phyloP scores from a whole-genome alignment of 352 stramenopile genomes.

The Globisporangium emineosum region DNA sequence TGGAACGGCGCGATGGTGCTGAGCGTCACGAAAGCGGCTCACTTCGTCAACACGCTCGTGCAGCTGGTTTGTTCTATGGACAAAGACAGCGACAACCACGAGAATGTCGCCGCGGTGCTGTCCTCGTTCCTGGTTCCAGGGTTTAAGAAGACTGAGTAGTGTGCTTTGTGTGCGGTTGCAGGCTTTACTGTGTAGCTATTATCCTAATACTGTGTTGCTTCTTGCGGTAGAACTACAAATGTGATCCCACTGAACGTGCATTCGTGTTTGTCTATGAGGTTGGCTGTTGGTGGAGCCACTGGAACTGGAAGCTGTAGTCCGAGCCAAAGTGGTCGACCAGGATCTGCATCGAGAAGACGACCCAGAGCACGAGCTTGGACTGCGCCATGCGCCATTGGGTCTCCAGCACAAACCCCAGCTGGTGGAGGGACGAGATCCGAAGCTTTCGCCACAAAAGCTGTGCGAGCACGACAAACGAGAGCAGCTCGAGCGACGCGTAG shows the following conservation, averaged over 20 bases:
- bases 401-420: slow-evolving; percentile 34
- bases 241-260: too few species aligned
- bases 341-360: slow-evolving; percentile 31
- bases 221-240: too few species aligned
- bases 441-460: slow-evolving; percentile 19
- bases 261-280: too few species aligned
- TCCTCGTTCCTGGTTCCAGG: not conserved
- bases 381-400: slow-evolving; percentile 29
- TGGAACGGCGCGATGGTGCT: slow-evolving; percentile 5
- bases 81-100: not conserved
- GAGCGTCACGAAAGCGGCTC: not conserved
- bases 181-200: too few species aligned
- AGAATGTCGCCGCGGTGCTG: not conserved
- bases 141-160: slow-evolving; percentile 1
- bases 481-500: slow-evolving; percentile 31
- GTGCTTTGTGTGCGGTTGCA: too few species aligned
- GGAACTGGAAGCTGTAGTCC: too few species aligned
- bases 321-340: too few species aligned
- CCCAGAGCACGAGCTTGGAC: slow-evolving; percentile 33
- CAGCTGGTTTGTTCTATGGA: not conserved
- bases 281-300: too few species aligned
- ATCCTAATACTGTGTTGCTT: too few species aligned
- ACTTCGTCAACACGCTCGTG: slow-evolving; percentile 5
- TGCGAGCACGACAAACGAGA: slow-evolving; percentile 28
- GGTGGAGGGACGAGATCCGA: slow-evolving; percentile 18